These are phyloP conservation scores for Salisapilia sapeloensis DNA, from an alignment of 352 stramenopile genomes.

Conservation along the genomic window DNA sequence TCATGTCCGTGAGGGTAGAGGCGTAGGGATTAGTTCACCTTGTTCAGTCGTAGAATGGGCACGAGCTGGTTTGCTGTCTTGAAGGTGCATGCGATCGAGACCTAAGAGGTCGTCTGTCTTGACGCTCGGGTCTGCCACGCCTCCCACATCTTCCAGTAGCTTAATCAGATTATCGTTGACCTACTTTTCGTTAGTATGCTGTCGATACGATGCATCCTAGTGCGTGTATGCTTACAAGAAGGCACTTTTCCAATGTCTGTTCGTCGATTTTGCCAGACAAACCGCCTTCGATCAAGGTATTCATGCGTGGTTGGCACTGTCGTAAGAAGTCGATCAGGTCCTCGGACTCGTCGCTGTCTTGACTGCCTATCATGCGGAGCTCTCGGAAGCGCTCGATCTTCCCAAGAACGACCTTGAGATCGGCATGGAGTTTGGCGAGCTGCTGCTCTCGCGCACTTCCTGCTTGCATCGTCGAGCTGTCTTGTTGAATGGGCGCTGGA, in stretches of 20 bases:
- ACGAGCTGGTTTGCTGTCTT: no score
- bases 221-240: slow-evolving; percentile 28
- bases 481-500: neutral
- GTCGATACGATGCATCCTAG: neutral
- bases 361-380: slow-evolving; percentile 10
- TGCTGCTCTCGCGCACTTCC: slow-evolving; percentile 51
- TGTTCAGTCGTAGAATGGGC: no score
- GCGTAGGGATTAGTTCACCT: no score
- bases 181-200: slow-evolving; percentile 7
- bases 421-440: slow-evolving; percentile 43
- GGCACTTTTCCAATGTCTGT: slow-evolving; percentile 52
- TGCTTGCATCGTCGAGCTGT: neutral
- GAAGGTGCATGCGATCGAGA: slow-evolving; percentile 33
- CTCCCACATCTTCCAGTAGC: slow-evolving; percentile 35
- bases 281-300: slow-evolving; percentile 74
- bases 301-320: slow-evolving; percentile 77
- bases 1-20: no score
- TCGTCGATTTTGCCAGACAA: slow-evolving; percentile 77
- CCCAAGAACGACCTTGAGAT: slow-evolving; percentile 51
- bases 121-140: slow-evolving; percentile 5
- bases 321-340: slow-evolving; percentile 65
- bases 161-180: slow-evolving; percentile 76
- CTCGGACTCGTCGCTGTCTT: slow-evolving; percentile 24
- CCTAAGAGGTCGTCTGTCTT: slow-evolving; percentile 24
- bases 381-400: slow-evolving; percentile 41